These are phyloP conservation scores for Plasmodium gonderi DNA, from an alignment of 169 alveolate genomes.

Conservation along the genomic window DNA sequence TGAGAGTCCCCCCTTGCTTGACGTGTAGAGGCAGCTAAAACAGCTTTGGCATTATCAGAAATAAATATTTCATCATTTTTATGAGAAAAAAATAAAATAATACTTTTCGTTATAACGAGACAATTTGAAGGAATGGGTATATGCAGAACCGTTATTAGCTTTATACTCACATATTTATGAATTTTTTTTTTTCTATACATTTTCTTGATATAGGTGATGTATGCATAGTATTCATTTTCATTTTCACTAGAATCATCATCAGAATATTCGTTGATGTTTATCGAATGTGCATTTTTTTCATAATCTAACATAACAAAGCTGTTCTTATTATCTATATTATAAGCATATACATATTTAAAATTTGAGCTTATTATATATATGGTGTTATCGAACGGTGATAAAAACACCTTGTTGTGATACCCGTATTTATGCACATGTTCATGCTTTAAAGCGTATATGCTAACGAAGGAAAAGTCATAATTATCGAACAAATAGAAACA, in stretches of 20 bases:
- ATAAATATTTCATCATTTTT: constrained; percentile 69
- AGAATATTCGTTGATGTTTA: constrained; percentile 30
- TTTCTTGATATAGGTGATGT: constrained; percentile 70
- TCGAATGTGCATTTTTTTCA: constrained; percentile 45
- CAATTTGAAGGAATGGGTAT: constrained; percentile 72
- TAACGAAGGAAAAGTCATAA: constrained; percentile 59
- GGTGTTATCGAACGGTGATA: constrained; percentile 60
- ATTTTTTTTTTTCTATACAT: constrained; percentile 46
- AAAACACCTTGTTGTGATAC: constrained; percentile 35
- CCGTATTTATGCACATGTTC: constrained; percentile 29
- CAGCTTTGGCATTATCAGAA: constrained; percentile 45
- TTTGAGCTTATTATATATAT: constrained; percentile 63
- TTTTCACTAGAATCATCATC: constrained; percentile 64
- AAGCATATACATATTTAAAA: constrained; percentile 57
- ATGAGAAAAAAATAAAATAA: constrained; percentile 66
- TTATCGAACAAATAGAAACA: constrained; percentile 67
- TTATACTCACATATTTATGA: constrained; percentile 46
- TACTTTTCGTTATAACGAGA: constrained; percentile 55
- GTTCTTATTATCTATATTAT: constrained; percentile 28
- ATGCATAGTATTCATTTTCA: constrained; percentile 76
- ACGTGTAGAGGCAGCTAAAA: constrained; percentile 13
- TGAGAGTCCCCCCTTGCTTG: background rate
- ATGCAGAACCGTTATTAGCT: constrained; percentile 36
- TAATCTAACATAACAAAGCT: constrained; percentile 51
- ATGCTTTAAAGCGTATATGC: constrained; percentile 30